A percentile compares a stretch with the other conserved stretches of the same genome.
Evolutionary conservation across 2,329 filamentous ascomycete genomes (phyloP).

Genomic region (Apiospora koreana): DNA sequence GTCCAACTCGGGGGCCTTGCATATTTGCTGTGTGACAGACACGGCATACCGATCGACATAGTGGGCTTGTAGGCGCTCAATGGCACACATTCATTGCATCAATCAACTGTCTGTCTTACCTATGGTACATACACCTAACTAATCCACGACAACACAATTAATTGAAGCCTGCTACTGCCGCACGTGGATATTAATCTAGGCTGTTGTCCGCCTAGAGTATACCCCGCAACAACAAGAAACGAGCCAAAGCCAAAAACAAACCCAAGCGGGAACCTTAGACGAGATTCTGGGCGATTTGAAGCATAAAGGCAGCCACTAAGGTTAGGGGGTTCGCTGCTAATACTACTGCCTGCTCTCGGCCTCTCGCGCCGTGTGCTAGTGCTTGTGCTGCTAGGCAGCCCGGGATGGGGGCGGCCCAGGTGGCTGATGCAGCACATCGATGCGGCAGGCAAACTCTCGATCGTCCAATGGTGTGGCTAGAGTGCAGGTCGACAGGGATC

Average conservation of each 20-base stretch:
- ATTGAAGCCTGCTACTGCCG: neutral
- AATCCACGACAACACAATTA: neutral
- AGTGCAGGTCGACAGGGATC: neutral
- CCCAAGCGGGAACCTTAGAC: constrained; percentile 8
- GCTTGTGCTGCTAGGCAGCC: neutral
- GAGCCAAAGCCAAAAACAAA: neutral
- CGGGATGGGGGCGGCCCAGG: neutral
- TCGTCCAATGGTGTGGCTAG: constrained; percentile 9
- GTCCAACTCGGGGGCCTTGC: neutral
- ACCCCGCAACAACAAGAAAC: constrained; percentile 2
- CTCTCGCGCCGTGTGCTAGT: too few relatives aligned
- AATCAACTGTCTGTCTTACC: neutral
- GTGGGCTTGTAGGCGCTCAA: neutral
- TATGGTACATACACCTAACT: neutral
- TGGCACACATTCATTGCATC: too few relatives aligned
- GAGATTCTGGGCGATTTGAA: constrained; percentile 7
- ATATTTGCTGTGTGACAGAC: neutral
- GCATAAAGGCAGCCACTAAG: neutral
- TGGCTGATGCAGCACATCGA: constrained; percentile 2
- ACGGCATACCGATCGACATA: neutral
- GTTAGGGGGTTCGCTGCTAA: neutral
- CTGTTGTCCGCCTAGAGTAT: neutral
- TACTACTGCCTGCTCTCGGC: too few relatives aligned
- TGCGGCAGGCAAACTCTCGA: constrained; percentile 1
- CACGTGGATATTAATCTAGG: neutral